A percentile compares a stretch with the other conserved stretches of the same genome.
These are phyloP conservation scores for Saccharomycopsis fermentans DNA, from an alignment of 805 yeast genomes.

Conservation along the genomic window DNA sequence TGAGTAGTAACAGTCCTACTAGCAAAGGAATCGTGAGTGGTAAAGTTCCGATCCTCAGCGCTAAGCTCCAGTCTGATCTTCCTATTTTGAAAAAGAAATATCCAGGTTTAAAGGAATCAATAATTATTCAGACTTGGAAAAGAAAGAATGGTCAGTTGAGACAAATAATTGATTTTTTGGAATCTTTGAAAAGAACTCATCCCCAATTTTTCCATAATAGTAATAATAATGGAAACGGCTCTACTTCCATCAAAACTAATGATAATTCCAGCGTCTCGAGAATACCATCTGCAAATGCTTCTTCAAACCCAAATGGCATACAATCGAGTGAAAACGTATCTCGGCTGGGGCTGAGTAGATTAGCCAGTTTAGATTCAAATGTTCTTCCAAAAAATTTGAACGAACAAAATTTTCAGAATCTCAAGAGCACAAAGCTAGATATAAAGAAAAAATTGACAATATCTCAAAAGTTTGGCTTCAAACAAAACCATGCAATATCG, in stretches of 20 bases:
- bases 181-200: conserved; percentile 20
- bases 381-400: neutral
- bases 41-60: conserved; percentile 5
- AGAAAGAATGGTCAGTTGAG: conserved; percentile 24
- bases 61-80: conserved; percentile 22
- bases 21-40: neutral
- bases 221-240: neutral
- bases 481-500: neutral
- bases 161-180: conserved; percentile 25
- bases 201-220: conserved; percentile 13
- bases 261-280: neutral
- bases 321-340: neutral
- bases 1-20: neutral
- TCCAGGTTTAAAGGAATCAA: conserved; percentile 25
- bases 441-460: conserved; percentile 9
- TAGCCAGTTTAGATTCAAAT: neutral
- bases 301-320: neutral
- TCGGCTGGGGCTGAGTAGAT: neutral
- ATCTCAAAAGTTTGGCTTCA: conserved; percentile 16
- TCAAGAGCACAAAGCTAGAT: conserved; percentile 7
- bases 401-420: neutral
- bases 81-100: conserved; percentile 25
- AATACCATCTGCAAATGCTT: neutral
- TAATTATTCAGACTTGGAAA: conserved; percentile 26
- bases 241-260: neutral